A percentile compares a stretch with the other conserved stretches of the same genome.
Conservation (phyloP, 164 flowering plant genomes). For the Houttuynia cordata region DNA sequence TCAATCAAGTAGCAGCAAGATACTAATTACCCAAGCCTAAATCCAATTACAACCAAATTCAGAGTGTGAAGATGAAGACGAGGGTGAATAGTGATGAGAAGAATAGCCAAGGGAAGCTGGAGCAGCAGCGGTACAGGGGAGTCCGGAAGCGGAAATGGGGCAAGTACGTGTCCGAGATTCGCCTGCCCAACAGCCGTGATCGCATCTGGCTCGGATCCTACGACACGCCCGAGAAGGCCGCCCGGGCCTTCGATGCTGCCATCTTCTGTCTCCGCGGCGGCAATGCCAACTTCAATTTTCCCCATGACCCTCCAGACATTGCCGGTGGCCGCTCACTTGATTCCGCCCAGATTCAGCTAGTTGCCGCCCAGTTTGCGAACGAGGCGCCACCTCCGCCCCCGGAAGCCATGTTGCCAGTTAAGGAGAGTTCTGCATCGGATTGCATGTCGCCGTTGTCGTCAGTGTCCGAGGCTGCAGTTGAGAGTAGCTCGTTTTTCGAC, state of each 20-base stretch:
- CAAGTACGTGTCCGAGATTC: slow-evolving; percentile 72
- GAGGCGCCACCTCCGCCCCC: slow-evolving; percentile 8
- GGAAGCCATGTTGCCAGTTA: slow-evolving; percentile 14
- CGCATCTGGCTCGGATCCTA: slow-evolving; percentile 91
- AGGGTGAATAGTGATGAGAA: neutral
- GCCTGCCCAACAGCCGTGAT: slow-evolving; percentile 81
- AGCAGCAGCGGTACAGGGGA: slow-evolving; percentile 34
- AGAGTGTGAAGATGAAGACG: neutral
- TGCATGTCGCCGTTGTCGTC: slow-evolving; percentile 1
- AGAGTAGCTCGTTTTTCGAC: neutral
- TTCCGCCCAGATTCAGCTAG: slow-evolving; percentile 42
- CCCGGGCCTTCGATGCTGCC: slow-evolving; percentile 87
- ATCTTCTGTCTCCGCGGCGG: slow-evolving; percentile 63
- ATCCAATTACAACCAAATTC: too few species aligned
- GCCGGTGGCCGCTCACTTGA: slow-evolving; percentile 28
- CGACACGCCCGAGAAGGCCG: slow-evolving; percentile 77
- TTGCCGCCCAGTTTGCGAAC: slow-evolving; percentile 54
- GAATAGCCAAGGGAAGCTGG: neutral
- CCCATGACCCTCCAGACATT: slow-evolving; percentile 57
- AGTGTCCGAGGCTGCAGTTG: neutral
- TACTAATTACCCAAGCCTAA: too few species aligned
- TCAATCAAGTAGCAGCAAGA: too few species aligned
- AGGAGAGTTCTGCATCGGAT: slow-evolving; percentile 3
- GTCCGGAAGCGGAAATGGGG: slow-evolving; percentile 91
- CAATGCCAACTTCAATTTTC: slow-evolving; percentile 66